phyloP scores from a whole-genome alignment of 768 basidiomycete species.

The Amanita inopinata region DNA sequence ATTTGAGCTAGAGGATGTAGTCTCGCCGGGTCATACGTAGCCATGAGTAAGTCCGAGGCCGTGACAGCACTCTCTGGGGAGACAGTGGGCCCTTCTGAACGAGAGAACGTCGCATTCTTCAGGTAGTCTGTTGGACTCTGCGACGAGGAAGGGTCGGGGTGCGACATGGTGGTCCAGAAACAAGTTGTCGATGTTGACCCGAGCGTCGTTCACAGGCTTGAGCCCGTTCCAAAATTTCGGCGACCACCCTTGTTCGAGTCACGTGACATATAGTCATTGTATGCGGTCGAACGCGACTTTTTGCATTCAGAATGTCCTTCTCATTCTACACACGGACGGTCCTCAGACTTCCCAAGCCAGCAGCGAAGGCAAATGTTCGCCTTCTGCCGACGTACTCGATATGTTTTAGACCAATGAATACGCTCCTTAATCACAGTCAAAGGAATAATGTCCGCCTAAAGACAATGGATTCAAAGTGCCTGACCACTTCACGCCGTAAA shows the following conservation, averaged over 20 bases:
- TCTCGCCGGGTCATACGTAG: slow-evolving; percentile 83
- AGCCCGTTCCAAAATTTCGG: slow-evolving; percentile 1
- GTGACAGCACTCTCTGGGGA: slow-evolving; percentile 54
- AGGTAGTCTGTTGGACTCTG: slow-evolving; percentile 37
- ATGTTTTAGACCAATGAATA: slow-evolving; percentile 12
- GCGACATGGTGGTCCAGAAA: slow-evolving; percentile 5
- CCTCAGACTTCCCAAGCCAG: slow-evolving; percentile 8
- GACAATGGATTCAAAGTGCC: slow-evolving; percentile 11
- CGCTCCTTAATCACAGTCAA: slow-evolving; percentile 12
- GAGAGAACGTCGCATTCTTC: slow-evolving; percentile 39
- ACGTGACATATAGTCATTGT: neutral
- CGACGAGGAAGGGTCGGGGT: slow-evolving; percentile 26
- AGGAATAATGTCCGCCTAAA: slow-evolving; percentile 14
- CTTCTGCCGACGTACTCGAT: slow-evolving; percentile 7
- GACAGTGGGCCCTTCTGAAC: slow-evolving; percentile 25
- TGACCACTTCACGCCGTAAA: slow-evolving; percentile 8
- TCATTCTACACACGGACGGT: slow-evolving; percentile 12
- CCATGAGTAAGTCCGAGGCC: slow-evolving; percentile 80
- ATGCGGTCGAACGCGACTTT: neutral
- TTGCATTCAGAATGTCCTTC: slow-evolving; percentile 15
- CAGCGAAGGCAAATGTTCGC: slow-evolving; percentile 6
- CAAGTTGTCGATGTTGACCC: neutral
- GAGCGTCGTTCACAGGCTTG: neutral
- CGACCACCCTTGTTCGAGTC: neutral
- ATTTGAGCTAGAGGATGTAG: slow-evolving; percentile 91